Evolutionary conservation across 1,139 yeast species (phyloP), one percentile per base, ranked within the genome.

Genomic region (Tardiomyces digboiensis): DNA sequence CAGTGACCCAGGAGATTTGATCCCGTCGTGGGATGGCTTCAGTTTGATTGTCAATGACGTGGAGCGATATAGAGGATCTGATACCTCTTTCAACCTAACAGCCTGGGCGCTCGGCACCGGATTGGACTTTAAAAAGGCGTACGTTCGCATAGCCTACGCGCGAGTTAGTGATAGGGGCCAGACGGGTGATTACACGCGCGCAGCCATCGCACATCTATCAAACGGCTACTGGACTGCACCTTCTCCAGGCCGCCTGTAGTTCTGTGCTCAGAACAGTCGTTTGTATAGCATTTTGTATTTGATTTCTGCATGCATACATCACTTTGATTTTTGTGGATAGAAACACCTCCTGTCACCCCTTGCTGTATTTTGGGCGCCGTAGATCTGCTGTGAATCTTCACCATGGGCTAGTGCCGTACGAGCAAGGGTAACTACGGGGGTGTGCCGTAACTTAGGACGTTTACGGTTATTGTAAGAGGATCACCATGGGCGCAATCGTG

Each of bases 41-140:
- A 82, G 95, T 1, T 60, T 87, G 39, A 61, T 87, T 41, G 65
- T 88, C 37, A 85, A 88, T 56, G 96, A 88, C 56, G 67, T 87
- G n/a, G 95, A 87, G 59, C 66, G 79, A 36, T 83, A 73, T 56
- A 75, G 80, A 3, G 95, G 86, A 1, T 40, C 49, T 8, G 51
- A 37, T 1, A 52, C 59, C 2, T 33, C 46, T 8, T 61, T 59
- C 46, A 52, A 60, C 19, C 40, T 63, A 22, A 46, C 58, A 6
- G 44, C 45, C 7, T 26, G 33, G 33, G 33, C 33, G 5, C 8
- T 26, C 14, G 10, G 10, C 10, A 26, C 33, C 5, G 33, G 33
- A 5, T 13, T 26, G 33, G 33, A 26, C 10, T 13, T 26, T 8
- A 8, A n/a, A 26, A 26, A 26, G 33, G 33, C 33, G 5, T 26